Evolutionary conservation across 805 yeast species (phyloP), one percentile per base, ranked within the genome.

Genomic region (Starmera amethionina): DNA sequence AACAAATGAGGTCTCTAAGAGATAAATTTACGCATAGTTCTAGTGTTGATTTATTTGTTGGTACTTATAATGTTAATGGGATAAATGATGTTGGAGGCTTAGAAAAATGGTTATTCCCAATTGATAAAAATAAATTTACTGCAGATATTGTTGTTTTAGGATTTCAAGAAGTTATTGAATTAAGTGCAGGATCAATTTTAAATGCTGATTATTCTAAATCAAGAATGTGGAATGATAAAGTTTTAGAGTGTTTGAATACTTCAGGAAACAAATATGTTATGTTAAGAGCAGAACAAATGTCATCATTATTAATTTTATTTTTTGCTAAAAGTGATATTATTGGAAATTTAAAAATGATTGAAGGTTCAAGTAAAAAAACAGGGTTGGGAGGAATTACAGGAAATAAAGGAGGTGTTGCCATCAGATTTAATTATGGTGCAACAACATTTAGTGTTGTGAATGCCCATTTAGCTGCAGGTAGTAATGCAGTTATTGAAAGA

Each of bases 301-400:
- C 89, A 0, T 82, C 90, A 0, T 65, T 83, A 53, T 54, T 82
- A 19, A 63, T 84, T 29, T 63, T 82, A 35, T 68, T 83, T 38
- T 82, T 80, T 56, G 86, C 77, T 5, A 75, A 72, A 44, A 59
- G 71, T 7, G 67, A 65, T 34, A 59, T 65, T 37, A 64, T 70
- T 25, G 58, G 62, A 16, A 55, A 68, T 40, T 78, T 93, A 4
- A 83, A 85, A 12, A 81, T 82, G 52, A 96, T 93, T 5, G 89
- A 88, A 49, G 97, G 97, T n/a, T 74, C 89, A n/a, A 74, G 84
- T 11, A 90, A 89, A 52, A 90, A 90, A 60, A 90, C 97, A 0
- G 98, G 97, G 0, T 66, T 93, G 40, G 96, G 97, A 32, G 98
- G 98, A 35, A 90, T 93, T 65, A 77, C 97, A 0, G 98, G 97